A percentile compares a stretch with the other conserved stretches of the same genome.
These are phyloP conservation scores for Pisolithus orientalis DNA, from an alignment of 768 basidiomycete species.

Conservation along the genomic window DNA sequence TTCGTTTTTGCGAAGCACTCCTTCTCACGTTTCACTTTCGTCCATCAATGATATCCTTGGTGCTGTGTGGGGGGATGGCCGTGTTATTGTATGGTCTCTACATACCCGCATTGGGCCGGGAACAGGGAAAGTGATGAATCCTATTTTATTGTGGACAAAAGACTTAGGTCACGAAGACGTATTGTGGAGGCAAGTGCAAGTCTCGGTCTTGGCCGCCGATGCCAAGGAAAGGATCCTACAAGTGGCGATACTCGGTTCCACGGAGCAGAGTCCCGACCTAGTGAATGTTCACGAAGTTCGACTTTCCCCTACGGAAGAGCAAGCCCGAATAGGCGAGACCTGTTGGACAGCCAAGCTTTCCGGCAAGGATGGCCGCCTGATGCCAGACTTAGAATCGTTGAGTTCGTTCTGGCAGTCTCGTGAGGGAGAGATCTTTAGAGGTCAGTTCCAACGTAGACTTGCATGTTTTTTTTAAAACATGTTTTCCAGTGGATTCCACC, in stretches of 20 bases:
- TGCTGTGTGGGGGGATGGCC: slow-evolving; percentile 65
- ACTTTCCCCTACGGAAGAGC: not conserved
- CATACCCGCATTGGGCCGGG: slow-evolving; percentile 56
- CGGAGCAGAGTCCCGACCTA: slow-evolving; percentile 26
- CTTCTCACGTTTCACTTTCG: slow-evolving; percentile 65
- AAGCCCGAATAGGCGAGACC: slow-evolving; percentile 1
- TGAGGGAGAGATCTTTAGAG: slow-evolving; percentile 42
- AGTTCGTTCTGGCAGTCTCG: slow-evolving; percentile 37
- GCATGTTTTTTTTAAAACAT: not conserved
- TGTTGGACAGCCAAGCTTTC: slow-evolving; percentile 22
- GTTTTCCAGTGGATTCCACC: slow-evolving; percentile 9
- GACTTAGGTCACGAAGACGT: slow-evolving; percentile 7
- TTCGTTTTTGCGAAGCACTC: slow-evolving; percentile 30
- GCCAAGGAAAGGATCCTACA: slow-evolving; percentile 3
- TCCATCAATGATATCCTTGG: slow-evolving; percentile 50
- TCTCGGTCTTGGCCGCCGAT: slow-evolving; percentile 13
- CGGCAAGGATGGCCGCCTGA: slow-evolving; percentile 41
- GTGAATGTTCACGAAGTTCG: slow-evolving; percentile 23
- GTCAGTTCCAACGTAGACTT: slow-evolving; percentile 22
- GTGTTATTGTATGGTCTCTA: slow-evolving; percentile 64
- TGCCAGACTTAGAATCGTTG: slow-evolving; percentile 17
- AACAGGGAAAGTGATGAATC: slow-evolving; percentile 54
- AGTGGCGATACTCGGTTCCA: slow-evolving; percentile 38
- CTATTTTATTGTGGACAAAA: slow-evolving; percentile 33
- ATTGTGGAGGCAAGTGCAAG: slow-evolving; percentile 29